Conservation (phyloP, 208 protist species). For the Entamoeba nuttalli region DNA sequence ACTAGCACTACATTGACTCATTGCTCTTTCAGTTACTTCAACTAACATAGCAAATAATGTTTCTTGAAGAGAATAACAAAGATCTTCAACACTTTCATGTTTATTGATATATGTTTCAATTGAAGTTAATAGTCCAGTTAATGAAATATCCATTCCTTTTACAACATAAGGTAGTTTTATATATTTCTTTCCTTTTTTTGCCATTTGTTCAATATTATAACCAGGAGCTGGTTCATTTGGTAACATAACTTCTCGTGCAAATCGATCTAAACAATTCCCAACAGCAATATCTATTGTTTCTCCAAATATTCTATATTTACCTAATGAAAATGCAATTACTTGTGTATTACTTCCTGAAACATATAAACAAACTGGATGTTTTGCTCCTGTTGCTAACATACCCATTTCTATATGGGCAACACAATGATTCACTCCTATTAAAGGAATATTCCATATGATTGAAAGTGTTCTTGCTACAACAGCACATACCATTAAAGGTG, state of each 20-base stretch:
- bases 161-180: constrained; percentile 20
- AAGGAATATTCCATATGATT: constrained; percentile 61
- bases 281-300: constrained; percentile 99
- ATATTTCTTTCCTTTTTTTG: constrained; percentile 42
- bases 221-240: constrained; percentile 93
- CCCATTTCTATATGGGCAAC: constrained; percentile 99
- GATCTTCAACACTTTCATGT: constrained; percentile 53
- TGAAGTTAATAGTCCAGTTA: constrained; percentile 33
- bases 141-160: constrained; percentile 54
- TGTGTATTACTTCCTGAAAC: constrained; percentile 97
- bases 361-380: constrained; percentile 91
- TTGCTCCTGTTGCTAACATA: constrained; percentile 66
- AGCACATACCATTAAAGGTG: constrained; percentile 61
- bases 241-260: constrained; percentile 70
- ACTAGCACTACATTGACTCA: constrained; percentile 75
- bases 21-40: constrained; percentile 94
- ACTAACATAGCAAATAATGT: constrained; percentile 94
- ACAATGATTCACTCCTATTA: constrained; percentile 96
- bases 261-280: constrained; percentile 79
- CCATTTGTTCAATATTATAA: constrained; percentile 94
- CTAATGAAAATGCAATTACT: constrained; percentile 76
- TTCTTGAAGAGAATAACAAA: constrained; percentile 95
- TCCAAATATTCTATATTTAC: constrained; percentile 92
- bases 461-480: constrained; percentile 59
- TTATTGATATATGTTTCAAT: constrained; percentile 9